phyloP scores from a whole-genome alignment of 805 yeast species.

The Saccharomycopsis microspora region DNA sequence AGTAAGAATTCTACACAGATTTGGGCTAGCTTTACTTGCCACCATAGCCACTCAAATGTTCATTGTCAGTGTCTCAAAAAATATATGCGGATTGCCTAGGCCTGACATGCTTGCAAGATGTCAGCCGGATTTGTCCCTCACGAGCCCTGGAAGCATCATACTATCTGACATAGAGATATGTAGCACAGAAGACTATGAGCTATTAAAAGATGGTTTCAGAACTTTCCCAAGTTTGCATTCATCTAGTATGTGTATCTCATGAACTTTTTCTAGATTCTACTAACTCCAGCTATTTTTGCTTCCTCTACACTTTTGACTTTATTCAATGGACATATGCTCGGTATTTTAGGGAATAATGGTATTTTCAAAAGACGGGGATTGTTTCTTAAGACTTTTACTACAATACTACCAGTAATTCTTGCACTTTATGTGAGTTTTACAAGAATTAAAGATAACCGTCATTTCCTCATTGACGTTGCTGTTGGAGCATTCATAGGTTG shows the following conservation, averaged over 20 bases:
- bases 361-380: background rate
- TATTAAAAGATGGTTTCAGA: constrained; percentile 9
- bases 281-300: constrained; percentile 4
- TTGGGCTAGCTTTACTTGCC: constrained; percentile 1
- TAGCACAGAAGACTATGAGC: background rate
- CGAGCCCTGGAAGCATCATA: background rate
- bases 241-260: constrained; percentile 1
- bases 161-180: constrained; percentile 2
- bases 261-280: background rate
- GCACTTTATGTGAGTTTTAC: constrained; percentile 9
- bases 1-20: background rate
- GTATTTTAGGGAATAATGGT: background rate
- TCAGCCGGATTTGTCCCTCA: background rate
- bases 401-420: constrained; percentile 1
- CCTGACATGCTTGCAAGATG: constrained; percentile 10
- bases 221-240: constrained; percentile 8
- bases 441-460: constrained; percentile 9
- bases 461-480: constrained; percentile 7
- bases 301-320: constrained; percentile 2
- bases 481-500: constrained; percentile 7
- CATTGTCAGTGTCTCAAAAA: constrained; percentile 11
- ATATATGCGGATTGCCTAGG: constrained; percentile 10
- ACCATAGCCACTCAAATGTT: constrained; percentile 3
- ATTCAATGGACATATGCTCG: background rate
- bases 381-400: constrained; percentile 4